Base-by-base conservation (phyloP, 495 filamentous ascomycete species). In the Penicillium cosmopolitanum region DNA sequence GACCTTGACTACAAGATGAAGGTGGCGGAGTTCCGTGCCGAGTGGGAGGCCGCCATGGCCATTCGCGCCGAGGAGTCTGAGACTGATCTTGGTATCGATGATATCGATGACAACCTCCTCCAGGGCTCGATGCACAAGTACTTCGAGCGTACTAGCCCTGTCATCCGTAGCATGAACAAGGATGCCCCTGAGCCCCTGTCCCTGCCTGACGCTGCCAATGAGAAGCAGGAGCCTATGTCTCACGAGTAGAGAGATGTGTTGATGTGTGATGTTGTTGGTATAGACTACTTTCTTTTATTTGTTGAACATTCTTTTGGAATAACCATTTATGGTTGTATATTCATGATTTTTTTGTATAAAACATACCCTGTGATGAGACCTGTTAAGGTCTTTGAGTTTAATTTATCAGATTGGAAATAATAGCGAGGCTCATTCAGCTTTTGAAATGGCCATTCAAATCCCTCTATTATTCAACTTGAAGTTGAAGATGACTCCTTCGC, bases 1-100 rank as follows among this genome's bases (percentile, higher is more conserved):
- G 84, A 88, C 55, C 74, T 86, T 5, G 92, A 96, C 80, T 88
- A 84, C 75, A 76, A 87, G 75, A 80, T 84, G 66, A 92, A 90
- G 82, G 85, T 95, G 36, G 80, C 86, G 56, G 92, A 95, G 64
- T 87, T 92, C 82, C 82, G 87, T 50, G 71, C 68, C 5, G 86
- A 89, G 50, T 90, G 87, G 87, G 82, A 85, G 60, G 64, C 67
- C 11, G 76, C 70, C 43, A 80, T 86, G 69, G 73, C 75, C 31
- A 28, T 34, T 61, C 67, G 47, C 13, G 60, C 67, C 51, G 84
- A 85, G 73, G 79, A 83, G 64, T 70, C 65, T 34, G 54, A n/a
- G 23, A 31, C 43, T 23, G 9, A 16, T 6, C 28, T 66, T 15
- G 63, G 69, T n/a, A 36, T 57, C 6, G 57, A 65, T 33, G 72